A percentile compares a stretch with the other conserved stretches of the same genome.
These are phyloP conservation scores for Calonectria crousiana DNA, from an alignment of 2,329 filamentous ascomycete genomes.

Conservation along the genomic window DNA sequence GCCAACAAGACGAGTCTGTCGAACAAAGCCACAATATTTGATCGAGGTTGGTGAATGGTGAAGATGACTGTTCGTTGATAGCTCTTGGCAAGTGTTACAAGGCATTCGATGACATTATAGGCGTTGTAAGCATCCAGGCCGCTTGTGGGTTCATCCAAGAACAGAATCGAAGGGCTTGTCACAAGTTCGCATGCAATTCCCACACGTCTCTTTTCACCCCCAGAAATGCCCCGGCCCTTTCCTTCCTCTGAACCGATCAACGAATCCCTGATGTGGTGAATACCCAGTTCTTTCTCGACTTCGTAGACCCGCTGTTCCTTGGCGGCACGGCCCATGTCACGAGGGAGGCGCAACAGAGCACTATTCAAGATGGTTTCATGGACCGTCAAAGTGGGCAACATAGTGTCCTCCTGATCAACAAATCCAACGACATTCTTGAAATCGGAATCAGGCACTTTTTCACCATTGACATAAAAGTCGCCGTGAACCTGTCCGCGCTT, in stretches of 20 bases:
- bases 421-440: slow-evolving; percentile 96
- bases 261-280: slow-evolving; percentile 93
- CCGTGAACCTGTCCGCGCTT: slow-evolving; percentile 86
- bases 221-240: slow-evolving; percentile 93
- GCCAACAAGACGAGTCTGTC: slow-evolving; percentile 93
- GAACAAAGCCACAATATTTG: slow-evolving; percentile 97
- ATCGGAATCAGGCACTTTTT: slow-evolving; percentile 85
- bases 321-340: slow-evolving; percentile 86
- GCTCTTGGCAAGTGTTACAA: slow-evolving; percentile 93
- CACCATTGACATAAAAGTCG: slow-evolving; percentile 92
- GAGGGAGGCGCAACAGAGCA: slow-evolving; percentile 89
- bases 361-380: slow-evolving; percentile 98
- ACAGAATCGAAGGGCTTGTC: slow-evolving; percentile 95
- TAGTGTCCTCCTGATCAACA: slow-evolving; percentile 97
- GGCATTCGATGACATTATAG: slow-evolving; percentile 96
- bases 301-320: slow-evolving; percentile 94
- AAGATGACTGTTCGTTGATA: slow-evolving; percentile 98
- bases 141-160: slow-evolving; percentile 96
- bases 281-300: slow-evolving; percentile 95
- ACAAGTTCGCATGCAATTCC: slow-evolving; percentile 98
- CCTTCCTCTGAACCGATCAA: slow-evolving; percentile 97
- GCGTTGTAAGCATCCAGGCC: slow-evolving; percentile 97
- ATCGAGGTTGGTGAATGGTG: slow-evolving; percentile 97
- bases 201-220: slow-evolving; percentile 95
- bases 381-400: slow-evolving; percentile 94